Conservation (phyloP, 768 basidiomycete genomes). For the Lactarius trivialis region DNA sequence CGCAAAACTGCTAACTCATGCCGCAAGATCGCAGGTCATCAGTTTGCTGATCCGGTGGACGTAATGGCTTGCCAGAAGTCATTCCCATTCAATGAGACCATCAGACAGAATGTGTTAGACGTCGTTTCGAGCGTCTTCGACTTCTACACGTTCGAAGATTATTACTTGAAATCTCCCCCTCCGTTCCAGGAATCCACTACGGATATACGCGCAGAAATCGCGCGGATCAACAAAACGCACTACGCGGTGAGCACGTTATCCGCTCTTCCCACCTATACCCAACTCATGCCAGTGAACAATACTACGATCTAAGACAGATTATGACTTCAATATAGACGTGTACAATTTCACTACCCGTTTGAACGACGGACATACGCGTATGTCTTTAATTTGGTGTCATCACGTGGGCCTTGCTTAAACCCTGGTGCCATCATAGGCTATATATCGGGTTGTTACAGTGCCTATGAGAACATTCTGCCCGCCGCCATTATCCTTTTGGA, state of each 20-base stretch:
- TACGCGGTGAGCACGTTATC: slow-evolving; percentile 34
- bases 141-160: slow-evolving; percentile 38
- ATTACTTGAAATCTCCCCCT: slow-evolving; percentile 33
- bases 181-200: slow-evolving; percentile 43
- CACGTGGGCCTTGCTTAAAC: neutral
- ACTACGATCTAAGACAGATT: slow-evolving; percentile 43
- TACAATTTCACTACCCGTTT: slow-evolving; percentile 48
- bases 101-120: slow-evolving; percentile 34
- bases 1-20: no score
- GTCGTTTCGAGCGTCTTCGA: slow-evolving; percentile 32
- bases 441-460: slow-evolving; percentile 48
- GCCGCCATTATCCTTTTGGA: slow-evolving; percentile 37
- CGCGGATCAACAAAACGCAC: slow-evolving; percentile 41
- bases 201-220: slow-evolving; percentile 46
- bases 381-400: slow-evolving; percentile 15
- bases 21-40: slow-evolving; percentile 31
- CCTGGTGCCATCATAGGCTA: slow-evolving; percentile 34
- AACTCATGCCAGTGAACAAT: neutral
- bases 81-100: slow-evolving; percentile 37
- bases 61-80: slow-evolving; percentile 39
- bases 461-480: slow-evolving; percentile 42
- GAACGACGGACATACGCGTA: slow-evolving; percentile 64
- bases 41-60: slow-evolving; percentile 45
- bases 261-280: no score
- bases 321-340: slow-evolving; percentile 54